Evolutionary conservation across 306 rosid genomes (phyloP).

Genomic region (Vigna hirtella): DNA sequence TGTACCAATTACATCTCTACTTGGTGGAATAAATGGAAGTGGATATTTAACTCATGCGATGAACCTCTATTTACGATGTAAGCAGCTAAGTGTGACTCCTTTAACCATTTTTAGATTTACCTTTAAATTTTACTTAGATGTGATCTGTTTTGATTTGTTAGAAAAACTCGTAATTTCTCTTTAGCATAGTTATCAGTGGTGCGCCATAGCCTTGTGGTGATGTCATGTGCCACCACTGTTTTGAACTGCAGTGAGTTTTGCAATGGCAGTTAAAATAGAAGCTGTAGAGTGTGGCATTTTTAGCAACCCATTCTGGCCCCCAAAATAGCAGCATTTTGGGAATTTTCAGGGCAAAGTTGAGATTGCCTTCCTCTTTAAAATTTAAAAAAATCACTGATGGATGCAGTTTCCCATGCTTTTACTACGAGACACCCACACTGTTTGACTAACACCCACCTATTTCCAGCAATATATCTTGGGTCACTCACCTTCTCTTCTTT

Average conservation of each 20-base stretch:
- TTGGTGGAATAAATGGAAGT: constrained; percentile 87
- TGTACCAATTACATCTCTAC: constrained; percentile 80
- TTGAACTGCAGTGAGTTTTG: not conserved
- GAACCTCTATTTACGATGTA: constrained; percentile 91
- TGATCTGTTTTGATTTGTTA: constrained; percentile 22
- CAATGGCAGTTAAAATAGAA: not conserved
- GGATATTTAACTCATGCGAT: constrained; percentile 90
- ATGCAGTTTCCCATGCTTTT: not conserved
- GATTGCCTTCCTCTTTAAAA: not conserved
- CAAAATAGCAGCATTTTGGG: not conserved
- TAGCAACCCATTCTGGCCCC: not conserved
- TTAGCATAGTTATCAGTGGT: constrained; percentile 1
- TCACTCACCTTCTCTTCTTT: not conserved
- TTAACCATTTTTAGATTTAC: constrained; percentile 26
- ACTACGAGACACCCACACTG: not conserved
- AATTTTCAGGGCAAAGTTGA: not conserved
- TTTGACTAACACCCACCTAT: not conserved
- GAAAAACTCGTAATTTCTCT: constrained; percentile 20
- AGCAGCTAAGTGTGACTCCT: constrained; percentile 47
- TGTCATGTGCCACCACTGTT: not conserved
- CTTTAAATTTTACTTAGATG: constrained; percentile 17
- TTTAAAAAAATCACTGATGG: not conserved
- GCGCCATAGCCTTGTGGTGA: not conserved
- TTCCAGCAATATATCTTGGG: not conserved
- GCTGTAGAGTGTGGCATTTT: not conserved